These are phyloP conservation scores for Salvia splendens DNA, from an alignment of 257 asterid genomes.

Conservation along the genomic window DNA sequence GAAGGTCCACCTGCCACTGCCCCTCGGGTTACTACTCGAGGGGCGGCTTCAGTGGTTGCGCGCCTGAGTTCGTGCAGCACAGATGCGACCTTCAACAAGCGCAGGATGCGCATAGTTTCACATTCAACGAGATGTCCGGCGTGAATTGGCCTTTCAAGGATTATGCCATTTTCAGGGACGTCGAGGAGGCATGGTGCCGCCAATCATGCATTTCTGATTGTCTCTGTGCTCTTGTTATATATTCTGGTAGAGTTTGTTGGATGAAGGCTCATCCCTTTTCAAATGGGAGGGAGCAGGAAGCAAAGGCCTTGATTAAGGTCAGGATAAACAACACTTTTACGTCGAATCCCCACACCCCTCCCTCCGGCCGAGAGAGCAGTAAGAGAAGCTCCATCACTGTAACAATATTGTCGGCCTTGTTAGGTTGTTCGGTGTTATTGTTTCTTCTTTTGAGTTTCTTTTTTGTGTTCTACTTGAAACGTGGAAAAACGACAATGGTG, in stretches of 20 bases:
- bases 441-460: too few species aligned
- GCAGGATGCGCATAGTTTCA: background rate
- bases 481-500: too few species aligned
- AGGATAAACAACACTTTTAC: background rate
- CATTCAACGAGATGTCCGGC: background rate
- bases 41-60: background rate
- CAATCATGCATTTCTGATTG: conserved; percentile 49
- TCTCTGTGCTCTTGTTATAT: conserved; percentile 44
- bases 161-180: background rate
- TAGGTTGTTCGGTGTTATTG: conserved; percentile 24
- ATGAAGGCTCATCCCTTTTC: conserved; percentile 44
- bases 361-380: background rate
- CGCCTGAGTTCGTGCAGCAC: background rate
- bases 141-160: background rate
- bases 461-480: too few species aligned
- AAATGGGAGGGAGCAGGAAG: conserved; percentile 32
- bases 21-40: background rate
- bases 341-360: background rate
- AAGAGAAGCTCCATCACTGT: background rate
- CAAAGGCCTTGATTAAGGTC: conserved; percentile 37
- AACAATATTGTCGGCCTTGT: background rate
- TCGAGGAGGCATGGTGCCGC: conserved; percentile 35
- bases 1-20: background rate
- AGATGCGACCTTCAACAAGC: background rate
- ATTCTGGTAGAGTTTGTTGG: conserved; percentile 33